Base-by-base conservation (phyloP, 805 yeast species). In the Candida berthetii region DNA sequence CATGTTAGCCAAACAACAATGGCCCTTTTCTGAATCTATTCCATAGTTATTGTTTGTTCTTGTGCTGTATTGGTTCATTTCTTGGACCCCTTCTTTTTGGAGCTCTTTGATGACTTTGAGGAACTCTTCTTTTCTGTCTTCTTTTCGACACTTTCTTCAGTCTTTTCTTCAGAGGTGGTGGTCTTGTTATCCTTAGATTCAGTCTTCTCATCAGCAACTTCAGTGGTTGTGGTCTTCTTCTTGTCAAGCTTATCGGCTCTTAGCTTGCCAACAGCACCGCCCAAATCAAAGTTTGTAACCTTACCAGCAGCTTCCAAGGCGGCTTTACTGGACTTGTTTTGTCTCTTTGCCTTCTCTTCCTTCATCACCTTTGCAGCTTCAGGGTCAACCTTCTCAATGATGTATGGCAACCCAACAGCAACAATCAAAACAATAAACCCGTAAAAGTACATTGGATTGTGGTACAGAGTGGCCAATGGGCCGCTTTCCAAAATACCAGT, bases 321-420 rank as follows among this genome's bases (percentile, higher is more conserved):
- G 4, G 39, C 37, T 3, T 16, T 16, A 14, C 27, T 36, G 3
- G 35, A 18, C 10, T 33, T 33, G 10, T 33, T 33, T 18, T 32
- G 13, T 32, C 37, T 37, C 18, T 28, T 14, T 4, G 37, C 38
- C 31, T 52, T 52, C 35, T 64, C 62, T 39, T 57, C 61, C 31
- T 57, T 61, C 41, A 67, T 50, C 10, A 55, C 47, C 36, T 54
- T 48, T 6, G 68, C 67, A 11, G 66, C 61, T 34, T 65, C 72
- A 31, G 72, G 71, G 42, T 68, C 72, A 24, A 68, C 42, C 41
- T 57, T 62, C 47, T 65, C 71, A n/a, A 68, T 31, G 1, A 67
- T 22, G 35, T 57, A 46, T 16, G 74, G 73, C 43, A 61, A 57
- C 1, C 52, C 36, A 6, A 58, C 39, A 5, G 58, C 32, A 11